A percentile compares a stretch with the other conserved stretches of the same genome.
These are phyloP conservation scores for Gaertneriomyces sp. DNA, from an alignment of 192 early-diverging fungal genomes.

Conservation along the genomic window DNA sequence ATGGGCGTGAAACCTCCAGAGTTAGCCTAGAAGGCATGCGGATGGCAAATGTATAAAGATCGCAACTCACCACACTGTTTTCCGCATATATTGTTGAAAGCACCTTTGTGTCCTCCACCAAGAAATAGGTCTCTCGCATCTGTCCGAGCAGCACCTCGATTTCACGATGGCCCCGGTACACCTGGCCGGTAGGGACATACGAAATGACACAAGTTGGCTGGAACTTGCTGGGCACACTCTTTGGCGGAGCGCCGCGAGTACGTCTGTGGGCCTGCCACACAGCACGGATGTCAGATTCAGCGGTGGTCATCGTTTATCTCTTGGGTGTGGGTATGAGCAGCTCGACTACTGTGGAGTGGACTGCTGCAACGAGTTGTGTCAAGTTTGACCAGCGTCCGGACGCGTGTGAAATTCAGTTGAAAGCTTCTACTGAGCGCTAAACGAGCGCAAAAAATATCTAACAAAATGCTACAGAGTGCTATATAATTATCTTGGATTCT, in stretches of 20 bases:
- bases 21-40: neutral
- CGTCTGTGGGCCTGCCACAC: conserved; percentile 21
- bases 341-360: too few relatives aligned
- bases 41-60: neutral
- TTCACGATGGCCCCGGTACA: conserved; percentile 25
- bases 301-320: too few relatives aligned
- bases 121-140: conserved; percentile 5
- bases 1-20: neutral
- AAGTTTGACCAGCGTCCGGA: too few relatives aligned
- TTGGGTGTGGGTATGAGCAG: too few relatives aligned
- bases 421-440: too few relatives aligned
- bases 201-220: conserved; percentile 18
- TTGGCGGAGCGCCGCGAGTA: conserved; percentile 23
- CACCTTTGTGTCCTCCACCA: conserved; percentile 15
- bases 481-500: neutral
- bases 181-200: conserved; percentile 20
- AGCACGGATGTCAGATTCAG: neutral
- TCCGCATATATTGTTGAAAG: conserved; percentile 11
- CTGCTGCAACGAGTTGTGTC: too few relatives aligned
- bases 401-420: too few relatives aligned
- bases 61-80: conserved; percentile 8
- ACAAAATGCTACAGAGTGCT: too few relatives aligned
- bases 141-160: conserved; percentile 23
- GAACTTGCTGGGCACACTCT: conserved; percentile 18
- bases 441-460: too few relatives aligned